A percentile compares a stretch with the other conserved stretches of the same genome.
Conservation (phyloP, 192 early-diverging fungal genomes). For the Linnemannia schmuckeri region DNA sequence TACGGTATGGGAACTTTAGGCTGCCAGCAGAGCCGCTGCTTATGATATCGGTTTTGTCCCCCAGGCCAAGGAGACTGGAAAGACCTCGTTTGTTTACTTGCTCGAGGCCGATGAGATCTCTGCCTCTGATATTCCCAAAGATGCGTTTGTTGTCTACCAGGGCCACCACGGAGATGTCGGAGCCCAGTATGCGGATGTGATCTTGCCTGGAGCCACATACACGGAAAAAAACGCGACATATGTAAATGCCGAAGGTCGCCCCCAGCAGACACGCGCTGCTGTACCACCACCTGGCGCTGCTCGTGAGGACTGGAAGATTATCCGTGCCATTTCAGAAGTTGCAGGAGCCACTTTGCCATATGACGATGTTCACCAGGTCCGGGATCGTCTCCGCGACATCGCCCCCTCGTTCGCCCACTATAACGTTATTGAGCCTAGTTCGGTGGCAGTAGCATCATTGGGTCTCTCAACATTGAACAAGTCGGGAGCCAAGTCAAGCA, state of each 20-base stretch:
- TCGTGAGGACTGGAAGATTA: conserved; percentile 99
- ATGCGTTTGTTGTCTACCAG: conserved; percentile 99
- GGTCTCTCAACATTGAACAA: conserved; percentile 71
- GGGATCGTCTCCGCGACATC: conserved; percentile 88
- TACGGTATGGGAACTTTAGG: conserved; percentile 53
- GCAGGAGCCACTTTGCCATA: conserved; percentile 89
- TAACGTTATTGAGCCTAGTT: conserved; percentile 73
- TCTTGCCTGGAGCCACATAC: conserved; percentile 95
- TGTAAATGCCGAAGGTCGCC: conserved; percentile 97
- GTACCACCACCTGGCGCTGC: conserved; percentile 90
- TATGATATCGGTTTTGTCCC: conserved; percentile 92
- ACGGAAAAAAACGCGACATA: conserved; percentile 97
- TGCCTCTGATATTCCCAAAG: conserved; percentile 81
- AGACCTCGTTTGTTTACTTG: conserved; percentile 87
- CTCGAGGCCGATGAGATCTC: conserved; percentile 92
- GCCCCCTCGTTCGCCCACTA: conserved; percentile 86
- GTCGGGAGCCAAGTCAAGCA: conserved; percentile 40
- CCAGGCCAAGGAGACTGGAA: conserved; percentile 52
- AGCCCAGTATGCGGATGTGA: conserved; percentile 94
- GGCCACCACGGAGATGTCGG: conserved; percentile 99
- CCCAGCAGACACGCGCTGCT: conserved; percentile 93
- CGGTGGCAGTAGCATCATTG: conserved; percentile 66
- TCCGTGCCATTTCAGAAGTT: conserved; percentile 95
- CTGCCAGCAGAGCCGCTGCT: conserved; percentile 89
- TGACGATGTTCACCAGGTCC: conserved; percentile 85